A percentile compares a stretch with the other conserved stretches of the same genome.
Conservation (phyloP, 352 stramenopile species). For the Phytophthora ohioensis region DNA sequence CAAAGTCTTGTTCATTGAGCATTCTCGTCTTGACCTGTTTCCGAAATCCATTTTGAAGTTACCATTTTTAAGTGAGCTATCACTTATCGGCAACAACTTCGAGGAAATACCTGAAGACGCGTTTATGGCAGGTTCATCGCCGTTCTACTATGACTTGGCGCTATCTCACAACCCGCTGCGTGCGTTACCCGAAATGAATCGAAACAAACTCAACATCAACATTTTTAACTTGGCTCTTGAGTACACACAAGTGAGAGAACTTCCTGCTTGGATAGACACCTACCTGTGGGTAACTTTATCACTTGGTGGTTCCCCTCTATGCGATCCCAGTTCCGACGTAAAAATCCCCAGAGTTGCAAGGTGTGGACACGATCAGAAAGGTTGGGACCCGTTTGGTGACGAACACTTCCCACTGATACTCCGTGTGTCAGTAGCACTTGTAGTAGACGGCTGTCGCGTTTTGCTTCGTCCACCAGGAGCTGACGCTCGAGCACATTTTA, state of each 20-base stretch:
- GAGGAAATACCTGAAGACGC: constrained; percentile 12
- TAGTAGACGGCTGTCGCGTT: too few relatives aligned
- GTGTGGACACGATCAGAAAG: background rate
- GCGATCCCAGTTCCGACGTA: background rate
- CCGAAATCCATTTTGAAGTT: constrained; percentile 31
- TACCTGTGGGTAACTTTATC: constrained; percentile 1
- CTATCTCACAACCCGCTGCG: background rate
- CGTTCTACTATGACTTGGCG: constrained; percentile 15
- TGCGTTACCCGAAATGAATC: background rate
- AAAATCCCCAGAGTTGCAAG: background rate
- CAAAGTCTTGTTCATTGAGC: constrained; percentile 29
- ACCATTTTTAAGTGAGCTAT: constrained; percentile 32
- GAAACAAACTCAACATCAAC: background rate
- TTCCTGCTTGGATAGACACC: constrained; percentile 40
- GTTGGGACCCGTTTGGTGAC: background rate
- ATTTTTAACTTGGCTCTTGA: constrained; percentile 44
- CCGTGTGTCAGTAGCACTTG: too few relatives aligned
- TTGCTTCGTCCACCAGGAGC: too few relatives aligned
- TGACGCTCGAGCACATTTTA: too few relatives aligned
- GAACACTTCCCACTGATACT: background rate
- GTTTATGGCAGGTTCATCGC: constrained; percentile 2
- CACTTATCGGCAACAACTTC: constrained; percentile 44
- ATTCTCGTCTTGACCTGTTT: constrained; percentile 34
- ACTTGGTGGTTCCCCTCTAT: background rate
- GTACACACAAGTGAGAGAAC: constrained; percentile 27